phyloP scores from a whole-genome alignment of 192 early-diverging fungal genomes.

The Gaertneriomyces semiglobifer region DNA sequence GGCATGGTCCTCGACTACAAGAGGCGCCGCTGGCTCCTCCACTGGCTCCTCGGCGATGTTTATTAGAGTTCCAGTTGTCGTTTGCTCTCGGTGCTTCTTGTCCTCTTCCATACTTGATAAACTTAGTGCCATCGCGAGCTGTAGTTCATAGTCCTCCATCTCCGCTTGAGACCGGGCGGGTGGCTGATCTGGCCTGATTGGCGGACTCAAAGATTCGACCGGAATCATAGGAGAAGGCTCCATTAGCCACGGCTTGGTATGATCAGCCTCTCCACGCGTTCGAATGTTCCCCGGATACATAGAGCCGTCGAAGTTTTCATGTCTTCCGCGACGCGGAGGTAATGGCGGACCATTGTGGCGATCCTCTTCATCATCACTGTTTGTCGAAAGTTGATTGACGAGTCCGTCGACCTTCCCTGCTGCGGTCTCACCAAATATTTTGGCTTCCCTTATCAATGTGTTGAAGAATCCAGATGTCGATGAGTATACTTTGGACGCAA shows the following conservation, averaged over 20 bases:
- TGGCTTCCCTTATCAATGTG: slow-evolving; percentile 33
- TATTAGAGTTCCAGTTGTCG: too few relatives aligned
- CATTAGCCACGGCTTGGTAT: slow-evolving; percentile 2
- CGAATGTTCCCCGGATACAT: slow-evolving; percentile 14
- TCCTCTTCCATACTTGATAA: slow-evolving; percentile 36
- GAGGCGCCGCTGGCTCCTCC: too few relatives aligned
- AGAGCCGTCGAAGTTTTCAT: background rate
- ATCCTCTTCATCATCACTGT: slow-evolving; percentile 17
- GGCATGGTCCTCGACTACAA: too few relatives aligned
- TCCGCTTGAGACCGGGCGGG: slow-evolving; percentile 17
- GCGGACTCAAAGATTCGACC: background rate
- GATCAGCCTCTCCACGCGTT: slow-evolving; percentile 2
- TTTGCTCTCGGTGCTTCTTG: slow-evolving; percentile 8
- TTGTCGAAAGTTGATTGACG: slow-evolving; percentile 22
- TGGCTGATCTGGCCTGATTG: background rate
- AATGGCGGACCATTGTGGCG: background rate
- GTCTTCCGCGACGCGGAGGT: background rate
- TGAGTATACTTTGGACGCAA: slow-evolving; percentile 33
- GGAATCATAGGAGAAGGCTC: background rate
- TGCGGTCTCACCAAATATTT: slow-evolving; percentile 32
- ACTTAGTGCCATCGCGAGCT: slow-evolving; percentile 50
- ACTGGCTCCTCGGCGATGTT: too few relatives aligned
- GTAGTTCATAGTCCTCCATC: slow-evolving; percentile 50
- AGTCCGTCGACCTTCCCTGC: slow-evolving; percentile 33
- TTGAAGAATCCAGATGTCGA: slow-evolving; percentile 37